These are phyloP conservation scores for Podospora pseudocomata DNA, from an alignment of 495 filamentous ascomycete genomes.

Conservation along the genomic window DNA sequence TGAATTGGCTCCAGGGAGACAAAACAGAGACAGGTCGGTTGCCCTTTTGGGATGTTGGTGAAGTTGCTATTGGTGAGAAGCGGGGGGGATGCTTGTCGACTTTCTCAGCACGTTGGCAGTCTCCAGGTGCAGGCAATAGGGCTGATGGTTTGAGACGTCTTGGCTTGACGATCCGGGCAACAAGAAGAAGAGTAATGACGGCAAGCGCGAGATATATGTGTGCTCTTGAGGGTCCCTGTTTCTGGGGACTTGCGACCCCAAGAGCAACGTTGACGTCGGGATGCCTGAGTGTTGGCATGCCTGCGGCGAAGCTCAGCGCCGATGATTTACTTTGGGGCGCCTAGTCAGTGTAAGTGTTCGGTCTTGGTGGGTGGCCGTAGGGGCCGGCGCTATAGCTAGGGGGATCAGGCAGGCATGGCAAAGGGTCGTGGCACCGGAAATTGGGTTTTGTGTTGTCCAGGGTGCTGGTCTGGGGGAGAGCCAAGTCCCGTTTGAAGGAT, in stretches of 20 bases:
- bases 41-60: not conserved
- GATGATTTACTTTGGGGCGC: constrained; percentile 22
- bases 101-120: not conserved
- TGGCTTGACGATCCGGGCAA: constrained; percentile 8
- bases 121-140: not conserved
- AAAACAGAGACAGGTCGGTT: not conserved
- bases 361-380: constrained; percentile 23
- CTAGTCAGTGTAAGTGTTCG: constrained; percentile 22
- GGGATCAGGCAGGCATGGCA: constrained; percentile 15
- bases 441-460: constrained; percentile 18
- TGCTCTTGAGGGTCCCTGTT: constrained; percentile 25
- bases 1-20: not conserved
- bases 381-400: constrained; percentile 25
- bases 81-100: not conserved
- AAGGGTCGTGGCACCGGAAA: constrained; percentile 27
- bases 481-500: constrained; percentile 16
- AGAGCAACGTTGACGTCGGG: constrained; percentile 34
- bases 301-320: constrained; percentile 31
- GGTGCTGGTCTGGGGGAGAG: constrained; percentile 5
- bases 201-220: constrained; percentile 33
- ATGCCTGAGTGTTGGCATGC: constrained; percentile 43
- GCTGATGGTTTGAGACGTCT: constrained; percentile 1
- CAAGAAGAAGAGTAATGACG: constrained; percentile 27
- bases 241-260: constrained; percentile 23
- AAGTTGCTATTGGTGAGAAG: not conserved